phyloP scores from a whole-genome alignment of 805 yeast genomes.

The Wickerhamiella kurtzmanii region DNA sequence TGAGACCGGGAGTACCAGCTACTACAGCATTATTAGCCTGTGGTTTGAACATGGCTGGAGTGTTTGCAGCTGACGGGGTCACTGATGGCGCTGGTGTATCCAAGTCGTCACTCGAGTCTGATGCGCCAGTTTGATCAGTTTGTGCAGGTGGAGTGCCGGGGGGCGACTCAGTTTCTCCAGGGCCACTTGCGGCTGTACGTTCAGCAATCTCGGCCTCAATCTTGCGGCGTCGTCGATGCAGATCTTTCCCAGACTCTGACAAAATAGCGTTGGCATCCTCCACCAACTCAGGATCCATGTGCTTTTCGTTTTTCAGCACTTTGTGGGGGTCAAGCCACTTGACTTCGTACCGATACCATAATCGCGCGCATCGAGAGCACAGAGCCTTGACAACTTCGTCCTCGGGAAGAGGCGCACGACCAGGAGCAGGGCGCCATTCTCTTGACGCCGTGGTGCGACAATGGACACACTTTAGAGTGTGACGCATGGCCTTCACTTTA shows the following conservation, averaged over 20 bases:
- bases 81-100: not conserved
- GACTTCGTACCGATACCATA: constrained; percentile 86
- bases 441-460: constrained; percentile 45
- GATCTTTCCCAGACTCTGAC: constrained; percentile 19
- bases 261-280: constrained; percentile 34
- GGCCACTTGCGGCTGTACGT: not conserved
- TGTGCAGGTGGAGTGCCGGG: not conserved
- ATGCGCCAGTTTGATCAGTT: not conserved
- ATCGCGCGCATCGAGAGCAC: constrained; percentile 73
- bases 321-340: constrained; percentile 72
- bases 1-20: constrained; percentile 1
- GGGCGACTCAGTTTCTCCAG: not conserved
- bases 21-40: not conserved
- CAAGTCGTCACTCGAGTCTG: not conserved
- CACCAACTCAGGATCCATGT: constrained; percentile 47
- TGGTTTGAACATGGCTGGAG: not conserved
- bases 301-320: constrained; percentile 36
- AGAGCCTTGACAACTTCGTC: constrained; percentile 40
- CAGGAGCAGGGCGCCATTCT: constrained; percentile 64
- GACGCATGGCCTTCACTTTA: constrained; percentile 31
- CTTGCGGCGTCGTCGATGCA: not conserved
- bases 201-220: not conserved
- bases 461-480: constrained; percentile 51
- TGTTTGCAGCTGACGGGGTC: not conserved
- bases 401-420: constrained; percentile 29